Evolutionary conservation across 2,329 filamentous ascomycete genomes (phyloP).

Genomic region (Beauveria sp.): DNA sequence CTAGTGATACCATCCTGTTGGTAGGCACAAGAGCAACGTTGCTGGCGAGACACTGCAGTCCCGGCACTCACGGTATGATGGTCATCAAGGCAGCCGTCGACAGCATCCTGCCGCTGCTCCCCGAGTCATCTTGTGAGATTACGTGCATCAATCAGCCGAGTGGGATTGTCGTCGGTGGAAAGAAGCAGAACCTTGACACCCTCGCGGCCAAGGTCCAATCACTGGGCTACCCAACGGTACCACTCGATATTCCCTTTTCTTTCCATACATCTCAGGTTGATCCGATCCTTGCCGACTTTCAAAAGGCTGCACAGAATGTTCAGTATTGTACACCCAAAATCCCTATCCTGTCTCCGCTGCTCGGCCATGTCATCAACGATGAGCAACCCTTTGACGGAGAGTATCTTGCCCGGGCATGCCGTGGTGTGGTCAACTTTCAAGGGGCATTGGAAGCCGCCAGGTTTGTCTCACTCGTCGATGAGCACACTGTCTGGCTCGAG

Average conservation of each 20-base stretch:
- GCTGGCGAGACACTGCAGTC: conserved; percentile 56
- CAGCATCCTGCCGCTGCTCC: conserved; percentile 28
- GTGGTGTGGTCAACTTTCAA: conserved; percentile 59
- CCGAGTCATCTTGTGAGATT: conserved; percentile 35
- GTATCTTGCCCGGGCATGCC: conserved; percentile 44
- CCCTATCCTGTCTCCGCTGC: conserved; percentile 26
- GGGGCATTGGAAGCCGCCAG: conserved; percentile 36
- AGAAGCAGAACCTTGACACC: neutral
- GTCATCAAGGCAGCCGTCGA: neutral
- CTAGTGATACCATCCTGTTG: conserved; percentile 63
- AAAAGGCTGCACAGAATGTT: neutral
- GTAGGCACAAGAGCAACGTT: conserved; percentile 61
- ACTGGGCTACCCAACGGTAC: neutral
- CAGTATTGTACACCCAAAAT: conserved; percentile 9
- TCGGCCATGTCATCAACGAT: conserved; percentile 33
- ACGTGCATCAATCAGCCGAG: conserved; percentile 68
- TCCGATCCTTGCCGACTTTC: neutral
- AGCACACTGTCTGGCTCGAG: conserved; percentile 61
- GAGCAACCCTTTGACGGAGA: conserved; percentile 25
- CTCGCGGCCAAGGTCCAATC: neutral
- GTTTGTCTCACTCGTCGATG: conserved; percentile 16
- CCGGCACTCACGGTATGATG: conserved; percentile 54
- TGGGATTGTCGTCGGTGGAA: conserved; percentile 55
- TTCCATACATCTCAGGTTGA: conserved; percentile 5
- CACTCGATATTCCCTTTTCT: neutral